Conservation (phyloP, 768 basidiomycete species). For the Grammothele lineata region DNA sequence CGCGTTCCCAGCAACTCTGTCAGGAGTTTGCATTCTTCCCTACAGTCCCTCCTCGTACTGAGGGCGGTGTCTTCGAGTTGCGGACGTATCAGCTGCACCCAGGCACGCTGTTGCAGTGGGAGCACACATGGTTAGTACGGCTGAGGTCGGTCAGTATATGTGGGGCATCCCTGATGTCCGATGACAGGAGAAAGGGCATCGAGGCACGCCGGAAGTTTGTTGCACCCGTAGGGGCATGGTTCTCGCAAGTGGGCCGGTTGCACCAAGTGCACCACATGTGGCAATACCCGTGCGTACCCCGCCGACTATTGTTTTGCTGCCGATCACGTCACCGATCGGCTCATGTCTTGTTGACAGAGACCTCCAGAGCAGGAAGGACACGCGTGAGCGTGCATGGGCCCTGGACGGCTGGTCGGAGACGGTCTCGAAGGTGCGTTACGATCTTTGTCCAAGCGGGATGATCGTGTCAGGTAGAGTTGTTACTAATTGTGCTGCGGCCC, state of each 20-base stretch:
- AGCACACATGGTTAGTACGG: conserved; percentile 73
- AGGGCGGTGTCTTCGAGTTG: conserved; percentile 93
- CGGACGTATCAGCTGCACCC: conserved; percentile 85
- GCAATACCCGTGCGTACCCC: conserved; percentile 76
- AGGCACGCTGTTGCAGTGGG: conserved; percentile 93
- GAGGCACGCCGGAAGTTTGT: conserved; percentile 89
- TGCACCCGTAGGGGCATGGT: conserved; percentile 88
- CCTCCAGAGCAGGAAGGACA: conserved; percentile 77
- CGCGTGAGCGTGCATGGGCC: conserved; percentile 88
- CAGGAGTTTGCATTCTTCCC: conserved; percentile 97
- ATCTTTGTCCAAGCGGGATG: not conserved
- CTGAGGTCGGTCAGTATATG: no score
- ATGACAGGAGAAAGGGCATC: conserved; percentile 79
- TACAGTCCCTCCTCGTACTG: conserved; percentile 77
- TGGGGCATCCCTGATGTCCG: conserved; percentile 1
- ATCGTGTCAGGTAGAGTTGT: no score
- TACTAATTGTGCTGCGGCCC: no score
- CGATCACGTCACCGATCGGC: conserved; percentile 12
- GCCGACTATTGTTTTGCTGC: conserved; percentile 1
- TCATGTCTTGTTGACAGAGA: conserved; percentile 38
- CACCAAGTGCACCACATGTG: conserved; percentile 95
- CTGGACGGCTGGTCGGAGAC: conserved; percentile 95
- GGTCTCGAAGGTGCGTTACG: conserved; percentile 69
- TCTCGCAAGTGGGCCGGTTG: conserved; percentile 78
- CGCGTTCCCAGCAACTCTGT: conserved; percentile 72